Base-by-base conservation (phyloP, 345 rosid genomes). In the Angophora floribunda region DNA sequence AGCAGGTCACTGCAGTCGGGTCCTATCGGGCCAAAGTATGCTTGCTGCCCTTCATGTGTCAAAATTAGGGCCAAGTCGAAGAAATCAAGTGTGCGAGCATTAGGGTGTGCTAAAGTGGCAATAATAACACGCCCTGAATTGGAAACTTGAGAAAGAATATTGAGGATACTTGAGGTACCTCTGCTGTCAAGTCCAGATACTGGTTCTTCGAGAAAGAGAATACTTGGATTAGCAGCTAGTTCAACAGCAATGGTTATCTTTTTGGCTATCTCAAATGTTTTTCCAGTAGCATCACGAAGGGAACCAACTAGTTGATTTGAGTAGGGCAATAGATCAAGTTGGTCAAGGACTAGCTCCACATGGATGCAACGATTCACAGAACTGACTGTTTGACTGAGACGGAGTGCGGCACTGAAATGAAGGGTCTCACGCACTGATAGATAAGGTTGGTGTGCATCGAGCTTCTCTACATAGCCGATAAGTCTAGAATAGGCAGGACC, bases 351-450 rank as follows among this genome's bases (percentile, higher is more conserved):
- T 79, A 89, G 65, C 87, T 92, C 91, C 53, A 90, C 92, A 89
- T 90, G 92, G 87, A 89, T 90, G 55, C 24, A 36, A 32, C 26
- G 61, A 65, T 36, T 75, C 41, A 36, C 52, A 13, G 89, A 52
- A 85, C 80, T 87, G 50, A 89, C 82, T 28, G 70, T 84, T 86
- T 88, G 51, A 84, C 90, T 90, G 21, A 90, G 90, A 55, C 87
- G 89, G 57, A 90, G 91, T 82, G 89, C 90, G 26, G 91, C 90
- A 88, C 90, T 89, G 90, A 92, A 92, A 61, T 89, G 92, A 87
- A 90, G 91, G 65, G 93, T 90, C 86, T 92, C 93, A 51, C 88
- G 85, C n/a, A 92, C 87, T 45, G 92, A 67, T 32, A 92, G 93
- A 79, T 86, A 90, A 79, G 91, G 89, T 75, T 90, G 90, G 87